Percentiles rank a stretch among this genome's conserved stretches.
Conservation (phyloP, 2,329 filamentous ascomycete species). For the Xylariales sp. region DNA sequence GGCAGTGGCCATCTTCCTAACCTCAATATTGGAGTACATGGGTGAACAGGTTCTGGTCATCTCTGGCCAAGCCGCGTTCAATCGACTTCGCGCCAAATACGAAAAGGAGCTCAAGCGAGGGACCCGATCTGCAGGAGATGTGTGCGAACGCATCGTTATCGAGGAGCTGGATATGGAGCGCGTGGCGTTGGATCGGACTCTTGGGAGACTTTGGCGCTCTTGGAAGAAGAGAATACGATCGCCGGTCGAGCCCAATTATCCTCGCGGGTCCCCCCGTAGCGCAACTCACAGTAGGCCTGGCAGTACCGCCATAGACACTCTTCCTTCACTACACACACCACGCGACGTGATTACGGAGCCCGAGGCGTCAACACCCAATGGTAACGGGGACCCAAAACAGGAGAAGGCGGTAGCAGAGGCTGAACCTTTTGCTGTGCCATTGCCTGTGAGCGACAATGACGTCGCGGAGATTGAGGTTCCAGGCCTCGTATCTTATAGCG, state of each 20-base stretch:
- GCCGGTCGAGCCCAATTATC: slow-evolving; percentile 42
- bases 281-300: slow-evolving; percentile 36
- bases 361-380: slow-evolving; percentile 4
- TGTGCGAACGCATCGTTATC: slow-evolving; percentile 68
- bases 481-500: slow-evolving; percentile 57
- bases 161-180: slow-evolving; percentile 92
- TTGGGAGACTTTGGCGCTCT: slow-evolving; percentile 86
- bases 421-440: slow-evolving; percentile 58
- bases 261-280: slow-evolving; percentile 46
- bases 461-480: slow-evolving; percentile 77
- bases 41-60: slow-evolving; percentile 88
- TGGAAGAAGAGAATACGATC: slow-evolving; percentile 84
- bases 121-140: slow-evolving; percentile 38
- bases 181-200: slow-evolving; percentile 79
- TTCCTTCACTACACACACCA: slow-evolving; percentile 29
- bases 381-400: slow-evolving; percentile 9
- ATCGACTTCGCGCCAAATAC: slow-evolving; percentile 55
- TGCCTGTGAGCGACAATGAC: slow-evolving; percentile 64
- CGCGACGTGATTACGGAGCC: background rate
- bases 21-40: slow-evolving; percentile 89
- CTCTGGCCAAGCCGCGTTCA: slow-evolving; percentile 77
- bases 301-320: slow-evolving; percentile 34
- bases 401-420: slow-evolving; percentile 11
- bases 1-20: slow-evolving; percentile 91
- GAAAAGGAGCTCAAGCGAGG: slow-evolving; percentile 56